Evolutionary conservation across 176 grass and related monocot species (phyloP).

Genomic region (Bonia amplexicaulis): DNA sequence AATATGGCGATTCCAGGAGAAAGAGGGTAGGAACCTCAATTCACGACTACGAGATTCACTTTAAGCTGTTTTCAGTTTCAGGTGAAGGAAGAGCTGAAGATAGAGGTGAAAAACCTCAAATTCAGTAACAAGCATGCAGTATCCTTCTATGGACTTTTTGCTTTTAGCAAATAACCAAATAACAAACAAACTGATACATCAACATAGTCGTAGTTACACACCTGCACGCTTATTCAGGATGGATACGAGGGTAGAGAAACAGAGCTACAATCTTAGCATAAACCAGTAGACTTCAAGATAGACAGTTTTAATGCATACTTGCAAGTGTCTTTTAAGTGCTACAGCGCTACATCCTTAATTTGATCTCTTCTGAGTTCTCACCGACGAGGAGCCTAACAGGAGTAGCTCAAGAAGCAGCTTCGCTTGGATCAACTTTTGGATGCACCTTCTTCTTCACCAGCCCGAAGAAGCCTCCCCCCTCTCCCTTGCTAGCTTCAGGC

Average conservation of each 20-base stretch:
- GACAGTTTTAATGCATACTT: neutral
- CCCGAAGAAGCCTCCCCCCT: neutral
- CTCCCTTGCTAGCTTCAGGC: neutral
- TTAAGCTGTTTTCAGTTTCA: neutral
- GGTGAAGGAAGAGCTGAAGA: neutral
- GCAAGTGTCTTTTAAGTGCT: neutral
- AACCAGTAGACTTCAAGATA: neutral
- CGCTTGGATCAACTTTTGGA: neutral
- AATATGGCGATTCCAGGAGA: neutral
- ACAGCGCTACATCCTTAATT: neutral
- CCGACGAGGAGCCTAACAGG: neutral
- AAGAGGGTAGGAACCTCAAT: neutral
- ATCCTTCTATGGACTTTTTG: neutral
- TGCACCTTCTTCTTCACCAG: constrained; percentile 32
- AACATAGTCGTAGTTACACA: neutral
- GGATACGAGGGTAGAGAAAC: neutral
- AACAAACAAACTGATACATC: neutral
- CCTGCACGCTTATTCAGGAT: neutral
- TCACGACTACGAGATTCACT: neutral
- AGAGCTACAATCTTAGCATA: neutral
- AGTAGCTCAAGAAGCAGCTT: constrained; percentile 6
- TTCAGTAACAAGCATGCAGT: neutral
- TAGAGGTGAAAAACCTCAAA: neutral
- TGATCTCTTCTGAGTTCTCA: neutral
- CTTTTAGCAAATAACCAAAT: neutral